Evolutionary conservation across 208 protist genomes (phyloP).

Genomic region (Spongospora subterranea): DNA sequence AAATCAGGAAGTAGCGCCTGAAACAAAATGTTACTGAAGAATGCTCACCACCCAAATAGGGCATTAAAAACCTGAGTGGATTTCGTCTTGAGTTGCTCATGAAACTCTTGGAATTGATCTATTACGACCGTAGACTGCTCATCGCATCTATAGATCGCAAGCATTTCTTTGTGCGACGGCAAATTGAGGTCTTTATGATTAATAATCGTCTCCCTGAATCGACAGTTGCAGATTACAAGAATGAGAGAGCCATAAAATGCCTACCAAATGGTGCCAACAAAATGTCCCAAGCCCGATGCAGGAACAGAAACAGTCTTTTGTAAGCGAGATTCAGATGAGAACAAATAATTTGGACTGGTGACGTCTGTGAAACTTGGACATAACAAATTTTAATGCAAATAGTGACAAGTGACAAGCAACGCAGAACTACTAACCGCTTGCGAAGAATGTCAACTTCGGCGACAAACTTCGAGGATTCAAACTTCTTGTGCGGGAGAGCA

Average conservation of each 20-base stretch:
- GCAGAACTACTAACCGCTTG: background rate
- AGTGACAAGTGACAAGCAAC: background rate
- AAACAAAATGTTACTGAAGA: background rate
- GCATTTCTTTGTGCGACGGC: slow-evolving; percentile 59
- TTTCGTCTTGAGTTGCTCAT: background rate
- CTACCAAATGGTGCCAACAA: slow-evolving; percentile 57
- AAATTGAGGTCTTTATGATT: slow-evolving; percentile 63
- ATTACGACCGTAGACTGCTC: background rate
- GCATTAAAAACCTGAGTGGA: background rate
- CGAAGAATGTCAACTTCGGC: slow-evolving; percentile 16
- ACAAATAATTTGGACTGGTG: background rate
- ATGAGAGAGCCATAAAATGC: background rate
- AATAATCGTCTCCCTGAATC: background rate
- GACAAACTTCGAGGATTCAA: slow-evolving; percentile 51
- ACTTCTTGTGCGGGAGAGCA: slow-evolving; percentile 53
- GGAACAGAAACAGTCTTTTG: slow-evolving; percentile 61
- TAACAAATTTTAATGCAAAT: no score
- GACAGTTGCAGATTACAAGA: background rate
- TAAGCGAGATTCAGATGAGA: background rate
- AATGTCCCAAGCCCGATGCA: slow-evolving; percentile 43
- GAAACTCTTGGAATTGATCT: background rate
- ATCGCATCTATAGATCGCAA: slow-evolving; percentile 59
- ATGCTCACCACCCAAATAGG: no score
- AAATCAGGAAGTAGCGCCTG: background rate
- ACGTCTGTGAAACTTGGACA: background rate